Evolutionary conservation across 306 rosid species (phyloP), one percentile per base, ranked within the genome.

Genomic region (Hippophae gyantsensis): DNA sequence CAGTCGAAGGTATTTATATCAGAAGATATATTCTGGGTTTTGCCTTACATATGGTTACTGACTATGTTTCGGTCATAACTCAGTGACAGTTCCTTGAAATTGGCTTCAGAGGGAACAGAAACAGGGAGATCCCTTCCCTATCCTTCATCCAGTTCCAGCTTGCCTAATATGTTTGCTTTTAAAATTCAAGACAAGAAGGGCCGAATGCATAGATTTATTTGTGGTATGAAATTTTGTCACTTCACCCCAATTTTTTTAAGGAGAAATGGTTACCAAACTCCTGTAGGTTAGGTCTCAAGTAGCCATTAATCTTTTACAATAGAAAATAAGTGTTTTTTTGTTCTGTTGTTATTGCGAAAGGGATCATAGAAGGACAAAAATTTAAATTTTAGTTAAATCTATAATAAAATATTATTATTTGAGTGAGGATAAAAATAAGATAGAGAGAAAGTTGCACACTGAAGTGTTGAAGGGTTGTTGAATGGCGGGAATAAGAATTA

Each of bases 181-280:
- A 89, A 89, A 74, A 45, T 89, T 57, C 84, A 89, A 74, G 97
- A 89, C 70, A 86, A 63, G 67, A 82, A 71, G 70, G 97, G 95
- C 27, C 76, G 89, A 69, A 69, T 86, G 77, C 97, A 89, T 74
- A 82, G 95, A 68, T 89, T 89, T 71, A 72, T 84, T 55, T 81
- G 89, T 43, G 94, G 97, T 89, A 86, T 62, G 84, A 67, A 62
- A 56, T 65, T 52, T 69, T 52, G 59, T 65, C 50, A 42, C 48
- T 64, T 47, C 58, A 48, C 54, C 55, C 48, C 40, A 51, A 32
- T 32, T 32, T 32, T 32, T 32, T 2, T 32, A 32, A 32, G 23
- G 23, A 18, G 23, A 18, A 18, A 18, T 18, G 23, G 23, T 18
- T 18, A 1, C 23, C 23, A 18, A 18, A 18, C 23, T 18, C 23